Conservation (phyloP, 2,329 filamentous ascomycete genomes). For the Sporothrix brasiliensis region DNA sequence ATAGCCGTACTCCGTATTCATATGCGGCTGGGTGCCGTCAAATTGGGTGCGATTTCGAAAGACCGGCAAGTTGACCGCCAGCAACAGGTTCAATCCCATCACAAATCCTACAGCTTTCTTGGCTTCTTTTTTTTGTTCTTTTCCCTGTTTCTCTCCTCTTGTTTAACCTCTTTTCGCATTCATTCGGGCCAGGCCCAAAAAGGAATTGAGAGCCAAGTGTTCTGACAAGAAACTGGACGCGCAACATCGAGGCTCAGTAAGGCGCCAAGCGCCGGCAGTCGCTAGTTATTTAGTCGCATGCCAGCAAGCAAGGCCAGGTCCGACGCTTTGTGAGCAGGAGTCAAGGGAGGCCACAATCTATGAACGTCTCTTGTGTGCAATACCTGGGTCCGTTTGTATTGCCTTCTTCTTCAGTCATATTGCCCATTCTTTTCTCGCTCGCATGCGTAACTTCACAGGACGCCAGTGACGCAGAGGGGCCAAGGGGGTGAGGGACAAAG, state of each 20-base stretch:
- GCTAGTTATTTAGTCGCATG: conserved; percentile 13
- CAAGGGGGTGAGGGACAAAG: conserved; percentile 1
- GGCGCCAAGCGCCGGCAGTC: conserved; percentile 16
- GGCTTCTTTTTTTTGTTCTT: neutral
- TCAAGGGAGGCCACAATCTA: neutral
- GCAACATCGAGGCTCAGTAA: conserved; percentile 21
- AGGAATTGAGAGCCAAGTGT: neutral
- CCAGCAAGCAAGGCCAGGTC: neutral
- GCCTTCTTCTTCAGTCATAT: neutral
- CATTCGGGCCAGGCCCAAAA: conserved; percentile 10
- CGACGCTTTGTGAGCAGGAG: neutral
- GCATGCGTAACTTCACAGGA: no score
- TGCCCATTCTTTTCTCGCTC: neutral
- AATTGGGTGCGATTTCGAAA: no score
- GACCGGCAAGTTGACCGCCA: neutral
- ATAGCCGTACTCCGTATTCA: no score
- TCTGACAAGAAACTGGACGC: conserved; percentile 15
- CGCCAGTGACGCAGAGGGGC: neutral
- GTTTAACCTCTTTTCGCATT: neutral
- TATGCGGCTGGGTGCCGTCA: no score
- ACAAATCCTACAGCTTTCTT: neutral
- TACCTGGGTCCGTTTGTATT: neutral
- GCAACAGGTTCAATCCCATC: neutral
- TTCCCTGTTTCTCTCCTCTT: neutral
- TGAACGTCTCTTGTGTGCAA: no score